phyloP scores from a whole-genome alignment of 495 filamentous ascomycete genomes.

The Physcia stellaris region DNA sequence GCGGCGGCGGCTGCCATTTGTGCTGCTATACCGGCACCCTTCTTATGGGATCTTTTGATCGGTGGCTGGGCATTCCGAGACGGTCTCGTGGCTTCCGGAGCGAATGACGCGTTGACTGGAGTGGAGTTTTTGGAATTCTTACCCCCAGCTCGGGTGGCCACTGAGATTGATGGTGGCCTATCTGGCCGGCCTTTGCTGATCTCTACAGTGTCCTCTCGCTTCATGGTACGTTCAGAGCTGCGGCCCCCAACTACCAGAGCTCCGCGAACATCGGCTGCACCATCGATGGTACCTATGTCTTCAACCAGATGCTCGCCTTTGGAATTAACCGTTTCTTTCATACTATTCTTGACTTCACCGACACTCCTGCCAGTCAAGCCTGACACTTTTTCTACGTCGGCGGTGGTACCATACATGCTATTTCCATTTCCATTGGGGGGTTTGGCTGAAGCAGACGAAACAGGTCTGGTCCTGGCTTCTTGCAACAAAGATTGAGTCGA shows the following conservation, averaged over 20 bases:
- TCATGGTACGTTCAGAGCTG: constrained; percentile 7
- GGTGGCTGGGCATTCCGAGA: constrained; percentile 29
- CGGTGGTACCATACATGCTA: constrained; percentile 16
- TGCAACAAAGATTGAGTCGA: constrained; percentile 41
- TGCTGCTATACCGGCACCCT: constrained; percentile 31
- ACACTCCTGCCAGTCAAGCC: constrained; percentile 20
- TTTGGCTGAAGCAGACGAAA: constrained; percentile 44
- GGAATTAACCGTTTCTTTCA: constrained; percentile 23
- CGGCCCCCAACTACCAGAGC: constrained; percentile 6
- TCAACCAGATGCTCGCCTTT: constrained; percentile 19
- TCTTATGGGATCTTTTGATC: constrained; percentile 59
- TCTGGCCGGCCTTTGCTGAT: constrained; percentile 10
- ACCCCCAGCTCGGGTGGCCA: constrained; percentile 11
- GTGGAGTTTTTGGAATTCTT: constrained; percentile 47
- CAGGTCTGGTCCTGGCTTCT: constrained; percentile 38
- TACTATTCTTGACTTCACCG: constrained; percentile 21
- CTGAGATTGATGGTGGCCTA: constrained; percentile 14
- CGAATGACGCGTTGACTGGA: constrained; percentile 29
- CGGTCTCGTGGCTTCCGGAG: constrained; percentile 24
- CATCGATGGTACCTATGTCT: constrained; percentile 9
- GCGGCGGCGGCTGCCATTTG: constrained; percentile 26
- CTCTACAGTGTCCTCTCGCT: constrained; percentile 10
- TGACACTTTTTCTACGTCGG: constrained; percentile 25
- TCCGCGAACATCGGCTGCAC: constrained; percentile 11
- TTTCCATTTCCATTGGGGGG: constrained; percentile 16